phyloP scores from a whole-genome alignment of 352 stramenopile genomes.

The Phytophthora ramorum region DNA sequence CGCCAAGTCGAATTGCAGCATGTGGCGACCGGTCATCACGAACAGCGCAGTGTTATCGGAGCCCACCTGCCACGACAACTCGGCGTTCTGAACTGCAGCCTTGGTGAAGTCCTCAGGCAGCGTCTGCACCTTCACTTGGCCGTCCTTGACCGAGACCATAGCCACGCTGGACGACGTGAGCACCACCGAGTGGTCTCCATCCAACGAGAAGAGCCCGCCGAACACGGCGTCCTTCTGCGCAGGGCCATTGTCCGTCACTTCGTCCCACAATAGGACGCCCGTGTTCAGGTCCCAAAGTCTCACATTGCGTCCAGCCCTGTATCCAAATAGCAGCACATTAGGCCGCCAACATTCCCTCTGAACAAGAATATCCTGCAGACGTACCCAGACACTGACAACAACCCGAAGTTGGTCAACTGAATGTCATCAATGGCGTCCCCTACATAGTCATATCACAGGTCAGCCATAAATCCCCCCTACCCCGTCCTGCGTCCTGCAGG shows the following conservation, averaged over 20 bases:
- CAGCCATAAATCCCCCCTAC: not conserved
- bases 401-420: constrained; percentile 70
- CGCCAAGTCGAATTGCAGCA: constrained; percentile 52
- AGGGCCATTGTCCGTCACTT: constrained; percentile 36
- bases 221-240: constrained; percentile 37
- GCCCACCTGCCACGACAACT: constrained; percentile 50
- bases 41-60: constrained; percentile 59
- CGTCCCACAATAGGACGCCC: constrained; percentile 77
- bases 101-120: constrained; percentile 44
- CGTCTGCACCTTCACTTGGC: constrained; percentile 47
- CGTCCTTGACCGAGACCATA: constrained; percentile 71
- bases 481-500: not conserved
- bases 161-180: constrained; percentile 50
- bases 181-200: constrained; percentile 58
- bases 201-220: constrained; percentile 48
- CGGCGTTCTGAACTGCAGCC: constrained; percentile 19
- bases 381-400: constrained; percentile 76
- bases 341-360: constrained; percentile 8
- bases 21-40: constrained; percentile 46
- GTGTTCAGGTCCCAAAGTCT: constrained; percentile 72
- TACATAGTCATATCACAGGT: constrained; percentile 28
- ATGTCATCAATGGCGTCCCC: constrained; percentile 73
- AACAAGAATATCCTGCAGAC: constrained; percentile 19
- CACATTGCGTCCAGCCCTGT: constrained; percentile 61
- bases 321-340: constrained; percentile 5